Base-by-base conservation (phyloP, 2,329 filamentous ascomycete genomes). In the Penicillium verrucosum region DNA sequence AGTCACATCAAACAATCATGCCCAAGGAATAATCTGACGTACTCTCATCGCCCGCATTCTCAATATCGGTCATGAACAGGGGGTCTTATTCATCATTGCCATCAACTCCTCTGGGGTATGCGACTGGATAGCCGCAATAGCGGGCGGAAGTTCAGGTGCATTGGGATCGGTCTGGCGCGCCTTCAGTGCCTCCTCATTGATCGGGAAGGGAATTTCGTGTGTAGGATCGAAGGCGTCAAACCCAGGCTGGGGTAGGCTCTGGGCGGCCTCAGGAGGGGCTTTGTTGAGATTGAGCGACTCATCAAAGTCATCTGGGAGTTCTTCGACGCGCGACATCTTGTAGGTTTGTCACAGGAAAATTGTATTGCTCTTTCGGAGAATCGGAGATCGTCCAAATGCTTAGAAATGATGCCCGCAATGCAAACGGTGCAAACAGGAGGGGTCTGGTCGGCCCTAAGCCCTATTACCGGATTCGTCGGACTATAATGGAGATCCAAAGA, bases 11-110 rank as follows among this genome's bases (percentile, higher is more conserved):
- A 23, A 32, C 4, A 48, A 61, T 36, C 46, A 12, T 36, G 34
- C 21, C 21, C 4, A 32, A 30, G 14, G 30, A 43, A 42, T 43
- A 25, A 25, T 41, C 41, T 37, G 11, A 67, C 73, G 29, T 68
- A 78, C 81, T 80, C 59, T 81, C 80, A 56, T 81, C 82, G 51
- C 80, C 81, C 12, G 81, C 82, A 57, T 84, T 82, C 57, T 84
- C 90, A 34, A 97, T 81, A 64, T 90, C 87, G 30, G 92, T 97
- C 94, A 99, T 99, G 81, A 99, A 99, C 37, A 99, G 82, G 7
- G 94, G 46, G 83, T 81, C 62, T 85, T 84, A 68, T 88, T 89
- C 76, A 90, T 79, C 66, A 88, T 83, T 45, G 80, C 77, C 40
- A 87, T 68, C 36, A 89, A 75, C 62, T 89, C 84, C 46, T 87